Evolutionary conservation across 805 yeast species (phyloP).

Genomic region (Saturnispora dispora): DNA sequence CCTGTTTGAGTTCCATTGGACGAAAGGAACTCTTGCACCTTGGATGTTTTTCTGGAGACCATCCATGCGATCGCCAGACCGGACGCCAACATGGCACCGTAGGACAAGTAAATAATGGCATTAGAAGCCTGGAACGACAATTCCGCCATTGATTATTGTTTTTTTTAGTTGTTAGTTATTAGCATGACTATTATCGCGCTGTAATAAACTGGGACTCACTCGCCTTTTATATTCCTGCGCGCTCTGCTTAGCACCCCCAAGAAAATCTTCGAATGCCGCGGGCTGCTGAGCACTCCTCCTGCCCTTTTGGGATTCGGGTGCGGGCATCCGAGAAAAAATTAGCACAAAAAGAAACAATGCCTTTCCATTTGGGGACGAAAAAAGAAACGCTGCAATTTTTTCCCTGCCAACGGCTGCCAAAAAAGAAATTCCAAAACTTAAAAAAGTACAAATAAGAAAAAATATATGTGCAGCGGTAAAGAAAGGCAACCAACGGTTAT

Average conservation of each 20-base stretch:
- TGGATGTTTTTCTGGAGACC: slow-evolving; percentile 31
- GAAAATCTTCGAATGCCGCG: too few relatives aligned
- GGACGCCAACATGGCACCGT: slow-evolving; percentile 42
- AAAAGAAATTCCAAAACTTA: background rate
- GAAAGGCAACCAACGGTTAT: background rate
- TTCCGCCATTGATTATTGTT: slow-evolving; percentile 11
- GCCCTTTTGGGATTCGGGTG: background rate
- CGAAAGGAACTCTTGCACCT: slow-evolving; percentile 47
- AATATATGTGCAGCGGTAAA: background rate
- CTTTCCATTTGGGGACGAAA: background rate
- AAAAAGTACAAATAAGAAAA: background rate
- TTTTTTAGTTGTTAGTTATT: background rate
- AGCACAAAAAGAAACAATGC: background rate
- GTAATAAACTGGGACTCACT: background rate
- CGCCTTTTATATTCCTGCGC: background rate
- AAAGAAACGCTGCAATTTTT: too few relatives aligned
- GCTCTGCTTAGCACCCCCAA: slow-evolving; percentile 1
- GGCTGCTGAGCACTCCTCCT: background rate
- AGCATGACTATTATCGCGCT: too few relatives aligned
- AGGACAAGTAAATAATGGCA: slow-evolving; percentile 55
- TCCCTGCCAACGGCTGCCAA: background rate
- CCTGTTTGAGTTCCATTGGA: slow-evolving; percentile 77
- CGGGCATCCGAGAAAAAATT: background rate
- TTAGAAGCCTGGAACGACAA: slow-evolving; percentile 44
- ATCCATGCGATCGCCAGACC: slow-evolving; percentile 55